Conservation (phyloP, 2,329 filamentous ascomycete species). For the Alternaria alternata region DNA sequence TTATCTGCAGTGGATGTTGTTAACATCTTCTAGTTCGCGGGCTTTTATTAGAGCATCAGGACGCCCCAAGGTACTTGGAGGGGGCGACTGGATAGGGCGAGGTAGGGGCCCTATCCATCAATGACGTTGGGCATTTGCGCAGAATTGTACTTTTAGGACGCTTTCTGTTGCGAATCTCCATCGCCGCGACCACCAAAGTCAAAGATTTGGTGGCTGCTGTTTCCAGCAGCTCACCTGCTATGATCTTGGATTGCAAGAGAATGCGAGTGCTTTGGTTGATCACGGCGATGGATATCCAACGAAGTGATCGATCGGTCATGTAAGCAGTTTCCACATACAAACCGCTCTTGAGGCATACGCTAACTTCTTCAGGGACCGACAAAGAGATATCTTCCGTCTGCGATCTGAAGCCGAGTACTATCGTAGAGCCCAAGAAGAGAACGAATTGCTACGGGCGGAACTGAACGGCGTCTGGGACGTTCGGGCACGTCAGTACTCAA, state of each 20-base stretch:
- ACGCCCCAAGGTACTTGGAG: constrained; percentile 5
- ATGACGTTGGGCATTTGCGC: neutral
- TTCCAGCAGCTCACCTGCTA: too few relatives aligned
- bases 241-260: too few relatives aligned
- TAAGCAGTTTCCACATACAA: too few relatives aligned
- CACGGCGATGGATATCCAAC: too few relatives aligned
- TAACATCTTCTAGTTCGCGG: neutral
- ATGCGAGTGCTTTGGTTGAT: too few relatives aligned
- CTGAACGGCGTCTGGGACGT: constrained; percentile 56
- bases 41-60: neutral
- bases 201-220: too few relatives aligned
- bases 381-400: neutral
- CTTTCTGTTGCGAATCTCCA: neutral
- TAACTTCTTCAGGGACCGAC: too few relatives aligned
- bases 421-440: constrained; percentile 49
- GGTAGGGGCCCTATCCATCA: constrained; percentile 3
- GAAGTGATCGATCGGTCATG: too few relatives aligned
- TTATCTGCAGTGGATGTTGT: neutral
- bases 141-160: neutral
- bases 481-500: neutral
- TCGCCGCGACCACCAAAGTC: neutral
- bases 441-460: constrained; percentile 57
- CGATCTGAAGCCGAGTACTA: neutral
- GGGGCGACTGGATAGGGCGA: constrained; percentile 7
- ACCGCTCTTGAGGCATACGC: too few relatives aligned